These are phyloP conservation scores for Tuber borchii DNA, from an alignment of 495 filamentous ascomycete genomes.

Conservation along the genomic window DNA sequence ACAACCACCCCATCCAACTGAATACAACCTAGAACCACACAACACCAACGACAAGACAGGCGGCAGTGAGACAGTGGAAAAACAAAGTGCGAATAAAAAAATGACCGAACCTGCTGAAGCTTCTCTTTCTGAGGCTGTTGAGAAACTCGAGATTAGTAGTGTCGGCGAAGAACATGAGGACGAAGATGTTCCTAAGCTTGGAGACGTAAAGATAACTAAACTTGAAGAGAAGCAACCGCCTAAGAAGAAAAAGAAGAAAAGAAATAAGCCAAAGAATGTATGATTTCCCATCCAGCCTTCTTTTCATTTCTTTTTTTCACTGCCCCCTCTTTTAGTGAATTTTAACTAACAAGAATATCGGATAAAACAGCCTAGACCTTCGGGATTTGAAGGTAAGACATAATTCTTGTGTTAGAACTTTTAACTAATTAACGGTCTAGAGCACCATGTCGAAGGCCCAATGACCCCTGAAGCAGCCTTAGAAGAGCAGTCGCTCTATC, in stretches of 20 bases:
- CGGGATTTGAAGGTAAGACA: conserved; percentile 53
- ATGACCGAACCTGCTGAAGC: not conserved
- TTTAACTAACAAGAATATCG: not conserved
- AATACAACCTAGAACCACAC: conserved; percentile 6
- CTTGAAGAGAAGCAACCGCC: conserved; percentile 15
- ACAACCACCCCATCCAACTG: conserved; percentile 2
- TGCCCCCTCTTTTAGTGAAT: not conserved
- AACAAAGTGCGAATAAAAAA: not conserved
- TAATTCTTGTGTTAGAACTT: not conserved
- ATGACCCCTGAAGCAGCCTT: conserved; percentile 60
- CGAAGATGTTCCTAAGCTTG: not conserved
- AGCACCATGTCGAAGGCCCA: conserved; percentile 70
- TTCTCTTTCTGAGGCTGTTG: not conserved
- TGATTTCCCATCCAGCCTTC: not conserved
- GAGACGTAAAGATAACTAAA: not conserved
- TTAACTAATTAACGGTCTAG: conserved; percentile 40
- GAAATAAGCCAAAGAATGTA: conserved; percentile 12
- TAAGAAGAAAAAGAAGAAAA: conserved; percentile 36
- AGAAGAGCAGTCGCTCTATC: conserved; percentile 57
- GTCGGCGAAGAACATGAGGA: not conserved
- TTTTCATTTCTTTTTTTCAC: not conserved
- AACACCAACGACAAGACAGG: not conserved
- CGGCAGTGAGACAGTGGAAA: not conserved
- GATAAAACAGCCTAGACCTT: conserved; percentile 49
- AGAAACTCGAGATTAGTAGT: not conserved